Evolutionary conservation across 495 filamentous ascomycete species (phyloP).

Genomic region (Ramalina intermedia): DNA sequence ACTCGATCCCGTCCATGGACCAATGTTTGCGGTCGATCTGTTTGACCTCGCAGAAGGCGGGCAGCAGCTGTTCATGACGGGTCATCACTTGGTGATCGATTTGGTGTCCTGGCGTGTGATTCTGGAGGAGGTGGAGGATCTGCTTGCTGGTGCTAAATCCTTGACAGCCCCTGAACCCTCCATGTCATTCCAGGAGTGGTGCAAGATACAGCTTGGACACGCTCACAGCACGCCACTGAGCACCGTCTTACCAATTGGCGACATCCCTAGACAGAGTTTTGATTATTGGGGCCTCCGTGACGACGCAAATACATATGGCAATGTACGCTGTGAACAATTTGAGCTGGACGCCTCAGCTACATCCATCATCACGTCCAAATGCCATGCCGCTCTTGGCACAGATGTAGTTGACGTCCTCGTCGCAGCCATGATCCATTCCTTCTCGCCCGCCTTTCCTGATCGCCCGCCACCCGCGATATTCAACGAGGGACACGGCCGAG

Average conservation of each 20-base stretch:
- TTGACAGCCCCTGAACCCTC: slow-evolving; percentile 20
- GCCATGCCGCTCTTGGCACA: slow-evolving; percentile 33
- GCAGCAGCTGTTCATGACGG: slow-evolving; percentile 46
- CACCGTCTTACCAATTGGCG: slow-evolving; percentile 17
- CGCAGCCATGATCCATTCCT: slow-evolving; percentile 36
- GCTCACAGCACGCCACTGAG: slow-evolving; percentile 14
- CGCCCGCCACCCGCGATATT: slow-evolving; percentile 38
- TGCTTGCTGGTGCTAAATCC: slow-evolving; percentile 34
- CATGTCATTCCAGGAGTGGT: slow-evolving; percentile 54
- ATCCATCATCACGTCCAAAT: slow-evolving; percentile 27
- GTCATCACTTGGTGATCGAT: slow-evolving; percentile 56
- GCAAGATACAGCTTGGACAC: slow-evolving; percentile 31
- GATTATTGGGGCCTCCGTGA: slow-evolving; percentile 39
- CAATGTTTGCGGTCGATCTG: slow-evolving; percentile 29
- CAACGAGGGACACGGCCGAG: slow-evolving; percentile 43
- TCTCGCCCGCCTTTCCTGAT: slow-evolving; percentile 34
- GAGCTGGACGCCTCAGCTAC: slow-evolving; percentile 32
- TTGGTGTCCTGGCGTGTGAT: slow-evolving; percentile 58
- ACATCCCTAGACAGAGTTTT: slow-evolving; percentile 22
- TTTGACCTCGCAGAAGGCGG: slow-evolving; percentile 33
- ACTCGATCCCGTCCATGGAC: slow-evolving; percentile 31
- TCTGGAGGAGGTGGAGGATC: slow-evolving; percentile 49
- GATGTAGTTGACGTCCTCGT: slow-evolving; percentile 41
- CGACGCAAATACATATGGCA: slow-evolving; percentile 32
- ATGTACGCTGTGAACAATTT: slow-evolving; percentile 31